Conservation (phyloP, 1,284 basidiomycete species). For the Salmacisia buchloeana region DNA sequence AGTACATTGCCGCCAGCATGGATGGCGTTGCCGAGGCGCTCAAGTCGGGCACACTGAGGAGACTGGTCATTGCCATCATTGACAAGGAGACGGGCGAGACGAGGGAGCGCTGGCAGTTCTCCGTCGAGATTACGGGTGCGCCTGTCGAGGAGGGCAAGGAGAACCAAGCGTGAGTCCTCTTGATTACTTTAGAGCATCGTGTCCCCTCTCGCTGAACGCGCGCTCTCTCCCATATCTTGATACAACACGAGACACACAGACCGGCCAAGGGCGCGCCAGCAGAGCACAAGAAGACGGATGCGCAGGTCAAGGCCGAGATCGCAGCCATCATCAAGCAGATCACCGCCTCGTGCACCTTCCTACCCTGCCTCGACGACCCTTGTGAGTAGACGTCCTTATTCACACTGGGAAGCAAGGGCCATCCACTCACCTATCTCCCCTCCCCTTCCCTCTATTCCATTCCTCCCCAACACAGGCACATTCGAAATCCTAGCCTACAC, state of each 20-base stretch:
- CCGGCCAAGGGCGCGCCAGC: constrained; percentile 1
- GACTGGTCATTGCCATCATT: constrained; percentile 91
- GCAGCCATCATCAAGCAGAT: constrained; percentile 98
- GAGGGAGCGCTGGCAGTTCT: constrained; percentile 96
- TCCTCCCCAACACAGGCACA: constrained; percentile 51
- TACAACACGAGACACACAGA: neutral
- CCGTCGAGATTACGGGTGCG: constrained; percentile 66
- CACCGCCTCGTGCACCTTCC: constrained; percentile 87
- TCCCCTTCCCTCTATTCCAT: neutral
- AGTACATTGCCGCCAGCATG: constrained; percentile 86
- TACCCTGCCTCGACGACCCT: constrained; percentile 88
- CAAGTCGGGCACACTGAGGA: constrained; percentile 77
- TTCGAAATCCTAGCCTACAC: constrained; percentile 92
- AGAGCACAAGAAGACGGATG: constrained; percentile 60
- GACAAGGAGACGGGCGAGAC: constrained; percentile 86
- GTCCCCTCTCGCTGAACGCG: too few relatives aligned
- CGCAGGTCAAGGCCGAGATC: constrained; percentile 95
- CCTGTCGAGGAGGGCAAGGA: constrained; percentile 8
- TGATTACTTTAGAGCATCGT: too few relatives aligned
- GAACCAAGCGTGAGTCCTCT: constrained; percentile 12
- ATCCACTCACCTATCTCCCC: too few relatives aligned
- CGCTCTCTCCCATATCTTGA: too few relatives aligned
- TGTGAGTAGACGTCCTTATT: constrained; percentile 59
- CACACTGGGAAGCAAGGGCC: too few relatives aligned
- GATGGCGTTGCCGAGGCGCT: constrained; percentile 73